Evolutionary conservation across 2,329 filamentous ascomycete species (phyloP), one percentile per base, ranked within the genome.

Genomic region (Colletotrichum theobromicola): DNA sequence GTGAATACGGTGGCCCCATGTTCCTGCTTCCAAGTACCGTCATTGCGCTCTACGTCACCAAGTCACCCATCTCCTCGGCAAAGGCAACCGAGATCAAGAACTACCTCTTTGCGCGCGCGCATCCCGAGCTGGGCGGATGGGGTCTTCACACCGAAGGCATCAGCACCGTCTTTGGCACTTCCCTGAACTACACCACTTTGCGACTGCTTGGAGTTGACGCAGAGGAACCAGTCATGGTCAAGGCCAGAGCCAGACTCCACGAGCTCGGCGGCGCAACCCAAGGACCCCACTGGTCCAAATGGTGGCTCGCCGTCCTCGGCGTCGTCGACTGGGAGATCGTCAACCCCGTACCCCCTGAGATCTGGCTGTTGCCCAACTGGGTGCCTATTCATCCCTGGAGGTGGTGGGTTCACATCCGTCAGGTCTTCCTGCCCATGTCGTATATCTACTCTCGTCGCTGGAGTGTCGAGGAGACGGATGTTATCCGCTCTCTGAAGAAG

Each of bases 391-490:
- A 95, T 7, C 96, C 96, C 0, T 98, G 95, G 95, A 89, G 95
- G 77, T 98, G 96, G 96, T 98, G 96, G 96, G 94, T 98, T 79
- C 97, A 99, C 80, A 98, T 98, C 84, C 95, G 97, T n/a, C 92
- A 94, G 84, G 96, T 99, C n/a, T 98, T 96, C 80, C 83, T 98
- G 63, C 94, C 96, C 7, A 98, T 98, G 95, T 92, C 94, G 1
- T 98, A 94, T 81, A 84, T 98, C 55, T 98, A 94, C 87, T 98
- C 95, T 0, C 95, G 94, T 86, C 89, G 89, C 76, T 98, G 95
- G 92, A 90, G 89, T 32, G 94, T 93, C 77, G 94, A 95, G 18
- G 89, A 94, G 78, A 96, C 94, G 53, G 90, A 93, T 5, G 82
- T 98, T 3, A 94, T 94, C 66, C 90, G 90, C 26, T 90, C 91